Evolutionary conservation across 2,329 filamentous ascomycete species (phyloP).

Genomic region (Hypoxylon sp.): DNA sequence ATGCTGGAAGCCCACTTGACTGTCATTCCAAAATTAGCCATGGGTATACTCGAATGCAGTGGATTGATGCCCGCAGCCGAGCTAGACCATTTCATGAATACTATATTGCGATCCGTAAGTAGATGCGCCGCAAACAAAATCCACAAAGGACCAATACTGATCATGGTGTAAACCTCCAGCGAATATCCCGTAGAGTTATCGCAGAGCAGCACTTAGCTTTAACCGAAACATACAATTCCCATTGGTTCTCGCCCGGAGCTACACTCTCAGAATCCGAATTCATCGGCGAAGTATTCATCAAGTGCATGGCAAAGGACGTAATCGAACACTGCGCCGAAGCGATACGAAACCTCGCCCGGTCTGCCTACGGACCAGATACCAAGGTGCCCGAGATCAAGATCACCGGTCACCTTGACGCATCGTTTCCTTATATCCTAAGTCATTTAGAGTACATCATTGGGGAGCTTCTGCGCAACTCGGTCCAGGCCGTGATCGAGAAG

Average conservation of each 20-base stretch:
- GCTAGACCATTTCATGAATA: constrained; percentile 95
- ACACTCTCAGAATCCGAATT: constrained; percentile 80
- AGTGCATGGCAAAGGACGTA: constrained; percentile 89
- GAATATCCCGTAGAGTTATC: constrained; percentile 95
- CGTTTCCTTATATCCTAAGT: constrained; percentile 94
- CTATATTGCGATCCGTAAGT: constrained; percentile 83
- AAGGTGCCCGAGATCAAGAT: constrained; percentile 83
- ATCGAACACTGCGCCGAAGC: constrained; percentile 83
- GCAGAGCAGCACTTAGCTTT: constrained; percentile 96
- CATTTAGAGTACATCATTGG: constrained; percentile 98
- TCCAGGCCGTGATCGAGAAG: constrained; percentile 88
- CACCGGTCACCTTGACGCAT: constrained; percentile 85
- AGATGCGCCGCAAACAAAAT: background rate
- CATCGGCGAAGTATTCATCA: constrained; percentile 94
- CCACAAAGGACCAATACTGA: constrained; percentile 1
- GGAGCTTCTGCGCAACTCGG: constrained; percentile 91
- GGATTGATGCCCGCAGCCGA: constrained; percentile 81
- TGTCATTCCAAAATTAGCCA: constrained; percentile 92
- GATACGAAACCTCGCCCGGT: constrained; percentile 75
- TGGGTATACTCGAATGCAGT: constrained; percentile 91
- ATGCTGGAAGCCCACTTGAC: constrained; percentile 88
- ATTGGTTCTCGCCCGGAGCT: constrained; percentile 86
- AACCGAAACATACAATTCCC: constrained; percentile 91
- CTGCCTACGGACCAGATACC: constrained; percentile 76
- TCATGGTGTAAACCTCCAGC: constrained; percentile 56